phyloP scores from a whole-genome alignment of 768 basidiomycete genomes.

The Austroboletus festivus region DNA sequence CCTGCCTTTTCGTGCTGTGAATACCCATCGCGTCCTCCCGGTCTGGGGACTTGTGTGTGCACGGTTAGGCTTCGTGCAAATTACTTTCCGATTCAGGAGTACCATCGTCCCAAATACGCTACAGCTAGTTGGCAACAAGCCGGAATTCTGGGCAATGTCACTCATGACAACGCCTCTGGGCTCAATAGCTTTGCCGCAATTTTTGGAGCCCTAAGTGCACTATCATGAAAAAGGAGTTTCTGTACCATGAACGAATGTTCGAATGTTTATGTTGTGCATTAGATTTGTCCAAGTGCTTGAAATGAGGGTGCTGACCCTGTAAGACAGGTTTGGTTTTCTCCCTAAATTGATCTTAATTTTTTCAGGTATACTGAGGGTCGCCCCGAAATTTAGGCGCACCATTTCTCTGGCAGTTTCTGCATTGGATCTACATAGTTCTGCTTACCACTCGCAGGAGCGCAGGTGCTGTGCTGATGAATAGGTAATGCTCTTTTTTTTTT shows the following conservation, averaged over 20 bases:
- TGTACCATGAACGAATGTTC: slow-evolving; percentile 26
- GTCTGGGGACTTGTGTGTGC: too few relatives aligned
- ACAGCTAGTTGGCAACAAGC: slow-evolving; percentile 29
- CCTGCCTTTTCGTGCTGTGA: too few relatives aligned
- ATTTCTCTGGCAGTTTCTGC: slow-evolving; percentile 42
- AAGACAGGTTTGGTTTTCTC: slow-evolving; percentile 22
- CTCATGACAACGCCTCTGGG: slow-evolving; percentile 42
- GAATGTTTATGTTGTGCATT: slow-evolving; percentile 42
- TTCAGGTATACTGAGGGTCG: slow-evolving; percentile 41
- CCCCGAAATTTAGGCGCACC: slow-evolving; percentile 37
- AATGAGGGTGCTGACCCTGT: slow-evolving; percentile 29
- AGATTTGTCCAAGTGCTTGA: slow-evolving; percentile 29
- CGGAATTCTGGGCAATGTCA: slow-evolving; percentile 37
- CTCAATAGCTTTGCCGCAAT: slow-evolving; percentile 38
- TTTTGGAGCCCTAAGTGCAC: slow-evolving; percentile 30
- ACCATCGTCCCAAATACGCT: slow-evolving; percentile 40
- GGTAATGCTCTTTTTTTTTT: too few relatives aligned
- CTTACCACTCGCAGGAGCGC: slow-evolving; percentile 41
- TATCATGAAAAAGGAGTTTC: slow-evolving; percentile 42
- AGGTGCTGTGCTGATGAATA: too few relatives aligned
- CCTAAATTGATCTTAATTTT: too few relatives aligned
- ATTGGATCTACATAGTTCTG: slow-evolving; percentile 46
- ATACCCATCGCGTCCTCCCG: too few relatives aligned
- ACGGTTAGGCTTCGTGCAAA: too few relatives aligned
- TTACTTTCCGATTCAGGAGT: too few relatives aligned